Conservation (phyloP, 2,329 filamentous ascomycete genomes). For the Claviceps digitariae region DNA sequence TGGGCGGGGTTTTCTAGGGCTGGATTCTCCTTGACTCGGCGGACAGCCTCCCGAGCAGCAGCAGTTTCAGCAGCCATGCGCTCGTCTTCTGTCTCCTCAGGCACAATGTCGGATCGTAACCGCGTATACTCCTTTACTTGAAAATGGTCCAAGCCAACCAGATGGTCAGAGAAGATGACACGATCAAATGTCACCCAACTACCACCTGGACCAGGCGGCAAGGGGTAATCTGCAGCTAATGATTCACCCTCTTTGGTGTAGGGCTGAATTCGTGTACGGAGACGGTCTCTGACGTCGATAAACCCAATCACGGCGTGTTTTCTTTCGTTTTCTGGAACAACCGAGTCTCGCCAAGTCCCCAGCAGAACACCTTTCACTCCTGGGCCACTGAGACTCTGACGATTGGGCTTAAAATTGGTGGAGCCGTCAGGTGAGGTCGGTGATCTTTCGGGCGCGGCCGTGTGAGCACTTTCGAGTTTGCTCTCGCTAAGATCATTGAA, state of each 20-base stretch:
- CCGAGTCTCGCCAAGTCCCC: conserved; percentile 48
- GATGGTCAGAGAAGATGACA: conserved; percentile 43
- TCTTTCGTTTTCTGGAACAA: conserved; percentile 29
- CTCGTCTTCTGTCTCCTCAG: conserved; percentile 25
- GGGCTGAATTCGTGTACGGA: conserved; percentile 44
- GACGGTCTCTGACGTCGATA: conserved; percentile 45
- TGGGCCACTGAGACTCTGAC: conserved; percentile 13
- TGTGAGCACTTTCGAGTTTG: conserved; percentile 25
- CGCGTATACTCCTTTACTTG: conserved; percentile 51
- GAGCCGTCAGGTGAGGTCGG: conserved; percentile 7
- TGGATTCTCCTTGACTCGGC: conserved; percentile 29
- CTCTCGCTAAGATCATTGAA: conserved; percentile 37
- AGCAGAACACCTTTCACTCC: conserved; percentile 35
- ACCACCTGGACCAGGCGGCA: conserved; percentile 45
- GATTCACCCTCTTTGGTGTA: conserved; percentile 33
- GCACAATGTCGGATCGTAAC: conserved; percentile 27
- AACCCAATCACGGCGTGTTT: conserved; percentile 50
- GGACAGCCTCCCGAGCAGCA: conserved; percentile 34
- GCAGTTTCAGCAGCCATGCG: conserved; percentile 23
- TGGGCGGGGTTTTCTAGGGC: conserved; percentile 27
- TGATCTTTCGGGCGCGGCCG: conserved; percentile 17
- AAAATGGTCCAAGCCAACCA: conserved; percentile 40
- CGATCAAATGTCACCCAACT: conserved; percentile 52
- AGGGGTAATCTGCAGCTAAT: conserved; percentile 30
- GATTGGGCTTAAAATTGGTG: conserved; percentile 16